Percentiles rank a stretch among this genome's conserved stretches.
Conservation (phyloP, 208 protist genomes). For the Balamuthia mandrillaris region DNA sequence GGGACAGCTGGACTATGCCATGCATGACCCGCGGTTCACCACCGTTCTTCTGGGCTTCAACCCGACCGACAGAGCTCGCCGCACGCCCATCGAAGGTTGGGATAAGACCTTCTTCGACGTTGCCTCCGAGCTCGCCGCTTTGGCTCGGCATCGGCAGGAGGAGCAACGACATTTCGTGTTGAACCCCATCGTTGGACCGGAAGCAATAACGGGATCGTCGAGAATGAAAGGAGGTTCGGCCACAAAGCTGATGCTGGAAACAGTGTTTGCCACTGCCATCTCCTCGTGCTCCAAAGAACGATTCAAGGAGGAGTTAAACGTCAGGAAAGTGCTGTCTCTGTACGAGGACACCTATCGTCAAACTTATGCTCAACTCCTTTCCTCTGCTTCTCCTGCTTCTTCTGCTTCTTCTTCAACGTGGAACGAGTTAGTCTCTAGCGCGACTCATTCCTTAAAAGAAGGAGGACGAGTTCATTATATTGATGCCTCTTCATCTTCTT, state of each 20-base stretch:
- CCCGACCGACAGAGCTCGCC: background rate
- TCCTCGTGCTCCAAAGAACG: too few relatives aligned
- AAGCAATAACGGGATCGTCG: background rate
- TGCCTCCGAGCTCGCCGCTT: background rate
- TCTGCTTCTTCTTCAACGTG: too few relatives aligned
- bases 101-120: conserved; percentile 1
- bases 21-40: background rate
- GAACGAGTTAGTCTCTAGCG: too few relatives aligned
- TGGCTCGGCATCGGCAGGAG: background rate
- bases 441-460: too few relatives aligned
- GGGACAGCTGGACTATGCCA: conserved; percentile 4
- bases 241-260: conserved; percentile 19
- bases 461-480: too few relatives aligned
- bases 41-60: conserved; percentile 14
- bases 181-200: conserved; percentile 14
- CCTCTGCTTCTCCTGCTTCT: too few relatives aligned
- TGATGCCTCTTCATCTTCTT: too few relatives aligned
- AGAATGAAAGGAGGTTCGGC: conserved; percentile 29
- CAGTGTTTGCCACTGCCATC: background rate
- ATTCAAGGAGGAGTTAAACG: too few relatives aligned
- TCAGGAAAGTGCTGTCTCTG: too few relatives aligned
- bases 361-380: too few relatives aligned
- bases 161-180: background rate
- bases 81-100: conserved; percentile 15
- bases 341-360: too few relatives aligned